Evolutionary conservation across 805 yeast species (phyloP), one percentile per base, ranked within the genome.

Genomic region (Lipomyces japonicus): DNA sequence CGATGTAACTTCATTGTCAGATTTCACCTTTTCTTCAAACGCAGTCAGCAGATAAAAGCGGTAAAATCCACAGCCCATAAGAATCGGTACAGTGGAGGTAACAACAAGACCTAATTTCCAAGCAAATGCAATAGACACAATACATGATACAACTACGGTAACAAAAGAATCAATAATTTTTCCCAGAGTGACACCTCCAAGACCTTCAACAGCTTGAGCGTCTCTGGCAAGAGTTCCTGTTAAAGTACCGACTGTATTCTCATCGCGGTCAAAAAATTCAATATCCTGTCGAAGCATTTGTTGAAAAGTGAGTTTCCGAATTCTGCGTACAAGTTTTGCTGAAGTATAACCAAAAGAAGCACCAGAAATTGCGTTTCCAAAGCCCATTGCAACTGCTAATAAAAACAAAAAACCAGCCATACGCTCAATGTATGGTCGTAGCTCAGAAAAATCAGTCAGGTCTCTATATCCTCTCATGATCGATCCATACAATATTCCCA

Each of bases 31-130:
- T 47, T 66, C 69, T 45, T 66, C 66, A 28, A 71, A 63, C 18
- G 47, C 39, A 24, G 62, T 51, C 48, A 71, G 57, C 21, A 71
- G 60, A 54, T 59, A 62, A 42, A 72, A 61, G 19, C 75, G 66
- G 51, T 66, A 41, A 61, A 70, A 72, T 2, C 75, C 75, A 39
- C 70, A 66, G 4, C 69, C 71, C 53, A 71, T 60, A 21, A 71
- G 55, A 26, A 71, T 57, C 1, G 63, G 63, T 7, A 60, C 60
- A 35, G 65, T 58, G 2, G 75, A 69, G n/a, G 68, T 58, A 38
- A 73, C 67, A 10, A 71, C 75, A 2, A 71, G 60, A 2, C 75
- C 75, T 14, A 71, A 60, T 25, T 71, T 59, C 74, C 73, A 72
- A 34, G 65, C 65, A 50, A 69, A 59, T 3, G 68, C 67, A 50